Conservation (phyloP, 495 filamentous ascomycete genomes). For the Clavariopsis aquatica region DNA sequence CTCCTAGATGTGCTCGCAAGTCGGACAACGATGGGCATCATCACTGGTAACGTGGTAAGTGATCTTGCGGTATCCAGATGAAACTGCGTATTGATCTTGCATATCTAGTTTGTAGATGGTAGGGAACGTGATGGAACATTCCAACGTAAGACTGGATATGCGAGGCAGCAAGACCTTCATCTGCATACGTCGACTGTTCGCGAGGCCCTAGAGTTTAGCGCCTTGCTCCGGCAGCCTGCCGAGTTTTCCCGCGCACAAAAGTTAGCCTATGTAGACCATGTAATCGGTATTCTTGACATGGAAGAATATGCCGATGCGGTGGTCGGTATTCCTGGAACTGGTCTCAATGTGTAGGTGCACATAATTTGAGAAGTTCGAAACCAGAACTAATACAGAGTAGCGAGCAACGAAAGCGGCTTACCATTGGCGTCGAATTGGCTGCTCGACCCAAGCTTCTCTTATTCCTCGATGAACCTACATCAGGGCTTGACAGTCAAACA, state of each 20-base stretch:
- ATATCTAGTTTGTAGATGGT: slow-evolving; percentile 18
- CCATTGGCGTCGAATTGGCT: slow-evolving; percentile 37
- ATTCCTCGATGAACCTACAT: slow-evolving; percentile 64
- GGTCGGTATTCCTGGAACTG: slow-evolving; percentile 28
- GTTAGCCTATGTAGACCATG: slow-evolving; percentile 29
- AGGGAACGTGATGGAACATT: slow-evolving; percentile 20
- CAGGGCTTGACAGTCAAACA: slow-evolving; percentile 78
- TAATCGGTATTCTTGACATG: slow-evolving; percentile 34
- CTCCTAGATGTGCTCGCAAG: slow-evolving; percentile 31
- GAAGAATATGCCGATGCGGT: slow-evolving; percentile 34
- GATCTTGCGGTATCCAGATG: neutral
- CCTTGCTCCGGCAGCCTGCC: slow-evolving; percentile 29
- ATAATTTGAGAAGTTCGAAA: too few relatives aligned
- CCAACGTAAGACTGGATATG: slow-evolving; percentile 36
- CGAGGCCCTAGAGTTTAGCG: slow-evolving; percentile 34
- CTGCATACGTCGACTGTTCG: slow-evolving; percentile 33
- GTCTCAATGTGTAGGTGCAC: slow-evolving; percentile 36
- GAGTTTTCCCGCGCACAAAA: slow-evolving; percentile 37
- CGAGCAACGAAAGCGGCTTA: slow-evolving; percentile 38
- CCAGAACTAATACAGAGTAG: too few relatives aligned
- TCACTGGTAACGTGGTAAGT: slow-evolving; percentile 23
- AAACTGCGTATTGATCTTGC: neutral
- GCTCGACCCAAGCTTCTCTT: slow-evolving; percentile 34
- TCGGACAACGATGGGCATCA: slow-evolving; percentile 24
- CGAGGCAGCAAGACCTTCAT: slow-evolving; percentile 35